Evolutionary conservation across 2,329 filamentous ascomycete species (phyloP).

Genomic region (Penicillium rolfsii): DNA sequence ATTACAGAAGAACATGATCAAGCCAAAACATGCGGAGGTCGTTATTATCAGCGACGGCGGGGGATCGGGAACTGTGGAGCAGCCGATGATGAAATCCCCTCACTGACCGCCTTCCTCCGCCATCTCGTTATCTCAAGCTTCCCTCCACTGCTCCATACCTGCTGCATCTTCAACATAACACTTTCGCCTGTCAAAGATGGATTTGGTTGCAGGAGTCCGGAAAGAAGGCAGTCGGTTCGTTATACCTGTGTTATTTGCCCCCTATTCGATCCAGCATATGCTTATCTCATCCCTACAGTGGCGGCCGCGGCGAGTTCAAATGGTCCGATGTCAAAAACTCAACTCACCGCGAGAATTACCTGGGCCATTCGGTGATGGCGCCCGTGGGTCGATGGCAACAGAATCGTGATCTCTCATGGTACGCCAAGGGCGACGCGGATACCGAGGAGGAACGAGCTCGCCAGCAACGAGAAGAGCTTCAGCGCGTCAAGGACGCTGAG

Average conservation of each 20-base stretch:
- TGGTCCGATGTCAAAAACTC: conserved; percentile 94
- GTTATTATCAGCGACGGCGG: conserved; percentile 19
- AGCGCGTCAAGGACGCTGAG: conserved; percentile 84
- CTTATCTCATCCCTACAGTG: conserved; percentile 52
- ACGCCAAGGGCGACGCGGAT: conserved; percentile 61
- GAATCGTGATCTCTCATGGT: conserved; percentile 69
- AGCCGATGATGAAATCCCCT: conserved; percentile 21
- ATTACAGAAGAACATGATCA: conserved; percentile 22
- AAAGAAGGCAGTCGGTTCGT: conserved; percentile 77
- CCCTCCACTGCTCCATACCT: not conserved
- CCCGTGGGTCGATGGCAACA: conserved; percentile 92
- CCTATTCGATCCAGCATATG: not conserved
- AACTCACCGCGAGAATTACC: conserved; percentile 83
- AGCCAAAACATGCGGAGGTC: conserved; percentile 12
- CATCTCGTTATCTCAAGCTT: not conserved
- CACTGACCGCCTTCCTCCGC: conserved; percentile 16
- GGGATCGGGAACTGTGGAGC: conserved; percentile 17
- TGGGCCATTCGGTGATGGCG: conserved; percentile 89
- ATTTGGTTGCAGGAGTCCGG: conserved; percentile 87
- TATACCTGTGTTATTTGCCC: conserved; percentile 9
- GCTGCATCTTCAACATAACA: not conserved
- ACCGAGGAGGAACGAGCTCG: conserved; percentile 50
- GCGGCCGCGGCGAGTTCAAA: conserved; percentile 87
- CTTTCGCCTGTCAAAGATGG: conserved; percentile 57
- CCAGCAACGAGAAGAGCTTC: conserved; percentile 73